Evolutionary conservation across 2,329 filamentous ascomycete species (phyloP), one percentile per base, ranked within the genome.

Genomic region (Stemphylium vesicarium): DNA sequence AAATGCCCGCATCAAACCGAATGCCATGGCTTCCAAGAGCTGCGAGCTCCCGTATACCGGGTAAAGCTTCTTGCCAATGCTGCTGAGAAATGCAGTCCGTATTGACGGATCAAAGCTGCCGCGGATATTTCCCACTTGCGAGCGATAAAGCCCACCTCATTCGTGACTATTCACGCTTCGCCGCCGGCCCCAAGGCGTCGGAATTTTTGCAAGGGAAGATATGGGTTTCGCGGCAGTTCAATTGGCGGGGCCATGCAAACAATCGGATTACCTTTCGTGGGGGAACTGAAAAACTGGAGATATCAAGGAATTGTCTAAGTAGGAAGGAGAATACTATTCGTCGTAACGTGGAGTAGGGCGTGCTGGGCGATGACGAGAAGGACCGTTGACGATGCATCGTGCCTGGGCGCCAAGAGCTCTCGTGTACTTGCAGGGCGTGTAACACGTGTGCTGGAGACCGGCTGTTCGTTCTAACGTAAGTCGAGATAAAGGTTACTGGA

Each of bases 331-430:
- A 15, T 57, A 38, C 32, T 16, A 47, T 45, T 36, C 45, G 20
- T 39, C 18, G 13, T 37, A 4, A 37, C n/a, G 32, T 48, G 38
- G 33, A 39, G 35, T 15, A 12, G 16, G 44, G 36, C 35, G 20
- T 48, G 36, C 39, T 46, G 41, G 42, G 35, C 49, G 41, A 42
- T 31, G 40, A 39, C 36, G 44, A 49, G 38, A 37, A 44, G 24
- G 42, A 46, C 31, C 33, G 36, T 41, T 44, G 35, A 58, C 41
- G 43, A 44, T 39, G 42, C 41, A 39, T 51, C 51, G 51, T 57
- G 33, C 24, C 65, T 69, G 47, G 66, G 65, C 63, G 64, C 64
- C 64, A 39, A 68, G 65, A 46, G 41, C 53, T 38, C 50, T 56
- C 48, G 40, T 55, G 44, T 29, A 38, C 53, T 20, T 56, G 50